These are phyloP conservation scores for Neurospora sp. DNA, from an alignment of 495 filamentous ascomycete species.

Conservation along the genomic window DNA sequence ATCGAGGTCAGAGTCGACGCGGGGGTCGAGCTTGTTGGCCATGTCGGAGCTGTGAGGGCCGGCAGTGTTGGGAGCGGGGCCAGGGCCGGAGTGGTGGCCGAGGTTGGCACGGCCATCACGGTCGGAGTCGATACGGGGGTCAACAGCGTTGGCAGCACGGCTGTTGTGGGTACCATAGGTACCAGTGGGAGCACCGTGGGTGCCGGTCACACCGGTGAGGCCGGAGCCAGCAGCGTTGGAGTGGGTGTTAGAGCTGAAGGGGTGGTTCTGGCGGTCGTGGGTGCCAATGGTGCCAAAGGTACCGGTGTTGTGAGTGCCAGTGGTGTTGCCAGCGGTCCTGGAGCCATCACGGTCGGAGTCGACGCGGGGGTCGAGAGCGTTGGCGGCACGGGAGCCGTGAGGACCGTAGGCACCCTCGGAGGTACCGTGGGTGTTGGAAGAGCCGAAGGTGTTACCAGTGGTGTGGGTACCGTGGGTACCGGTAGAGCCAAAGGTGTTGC, in stretches of 20 bases:
- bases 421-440: constrained; percentile 6
- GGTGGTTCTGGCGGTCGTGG: neutral
- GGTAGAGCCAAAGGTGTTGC: neutral
- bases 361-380: constrained; percentile 40
- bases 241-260: constrained; percentile 7
- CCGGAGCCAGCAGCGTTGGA: constrained; percentile 21
- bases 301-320: constrained; percentile 7
- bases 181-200: constrained; percentile 15
- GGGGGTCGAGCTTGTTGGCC: constrained; percentile 44
- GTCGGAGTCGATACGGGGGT: constrained; percentile 41
- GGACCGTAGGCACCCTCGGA: constrained; percentile 6
- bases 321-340: constrained; percentile 8
- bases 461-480: neutral
- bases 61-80: constrained; percentile 33
- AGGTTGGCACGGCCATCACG: constrained; percentile 22
- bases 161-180: constrained; percentile 39
- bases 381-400: constrained; percentile 18
- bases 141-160: constrained; percentile 43
- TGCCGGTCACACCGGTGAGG: constrained; percentile 19
- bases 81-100: constrained; percentile 17
- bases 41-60: constrained; percentile 44
- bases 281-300: constrained; percentile 3
- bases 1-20: constrained; percentile 42
- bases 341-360: constrained; percentile 24
- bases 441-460: constrained; percentile 4